Evolutionary conservation across 805 yeast species (phyloP).

Genomic region (Saturnispora kantuleensis): DNA sequence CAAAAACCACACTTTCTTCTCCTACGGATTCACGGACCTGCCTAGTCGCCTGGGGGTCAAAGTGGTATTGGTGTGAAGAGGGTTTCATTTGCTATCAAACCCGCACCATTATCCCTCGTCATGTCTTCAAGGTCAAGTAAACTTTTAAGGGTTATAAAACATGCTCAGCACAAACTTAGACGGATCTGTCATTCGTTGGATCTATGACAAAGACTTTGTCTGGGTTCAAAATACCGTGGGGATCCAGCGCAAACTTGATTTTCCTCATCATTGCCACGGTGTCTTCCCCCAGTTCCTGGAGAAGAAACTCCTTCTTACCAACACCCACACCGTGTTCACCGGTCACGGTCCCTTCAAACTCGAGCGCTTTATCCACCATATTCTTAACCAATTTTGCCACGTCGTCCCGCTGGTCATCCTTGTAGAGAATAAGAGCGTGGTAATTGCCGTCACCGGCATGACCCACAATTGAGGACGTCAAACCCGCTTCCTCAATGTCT

Average conservation of each 20-base stretch:
- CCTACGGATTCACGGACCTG: no score
- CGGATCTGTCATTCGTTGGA: constrained; percentile 33
- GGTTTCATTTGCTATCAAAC: no score
- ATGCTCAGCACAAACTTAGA: constrained; percentile 1
- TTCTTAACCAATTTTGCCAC: constrained; percentile 54
- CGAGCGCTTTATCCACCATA: constrained; percentile 58
- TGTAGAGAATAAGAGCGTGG: constrained; percentile 59
- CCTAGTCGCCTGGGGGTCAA: no score
- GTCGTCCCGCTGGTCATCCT: constrained; percentile 39
- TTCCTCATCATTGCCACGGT: constrained; percentile 70
- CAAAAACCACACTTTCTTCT: no score
- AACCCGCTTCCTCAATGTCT: constrained; percentile 50
- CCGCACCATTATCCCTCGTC: no score
- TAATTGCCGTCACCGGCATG: constrained; percentile 92
- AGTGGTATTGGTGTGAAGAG: no score
- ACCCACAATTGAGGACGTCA: constrained; percentile 62
- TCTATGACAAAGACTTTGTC: constrained; percentile 68
- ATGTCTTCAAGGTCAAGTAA: background rate
- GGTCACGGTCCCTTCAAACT: constrained; percentile 74
- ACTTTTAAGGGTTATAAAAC: background rate
- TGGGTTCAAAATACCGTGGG: constrained; percentile 64
- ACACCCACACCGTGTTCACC: constrained; percentile 88
- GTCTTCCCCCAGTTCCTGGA: constrained; percentile 57
- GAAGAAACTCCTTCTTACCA: constrained; percentile 59
- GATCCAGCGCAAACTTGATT: constrained; percentile 66